Base-by-base conservation (phyloP, 208 protist species). In the Strigomonas galati region DNA sequence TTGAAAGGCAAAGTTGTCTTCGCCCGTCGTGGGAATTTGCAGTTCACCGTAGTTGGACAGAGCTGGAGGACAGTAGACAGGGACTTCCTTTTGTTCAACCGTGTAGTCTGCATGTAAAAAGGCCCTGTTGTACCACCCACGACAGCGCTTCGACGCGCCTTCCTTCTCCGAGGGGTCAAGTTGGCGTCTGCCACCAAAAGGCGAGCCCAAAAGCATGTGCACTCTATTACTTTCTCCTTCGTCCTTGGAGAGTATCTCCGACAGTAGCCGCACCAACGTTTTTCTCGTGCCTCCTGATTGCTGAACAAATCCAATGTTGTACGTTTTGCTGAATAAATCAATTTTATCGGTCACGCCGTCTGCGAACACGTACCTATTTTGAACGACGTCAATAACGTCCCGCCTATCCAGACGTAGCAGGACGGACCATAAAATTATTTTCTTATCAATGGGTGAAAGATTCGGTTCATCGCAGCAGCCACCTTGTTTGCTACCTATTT, bases 51-150 rank as follows among this genome's bases (percentile, higher is more conserved):
- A 89, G n/a, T 75, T 21, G 0, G 76, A 57, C 19, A 53, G 63
- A 3, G 76, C 72, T 28, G 89, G 89, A 66, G 79, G 69, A 31
- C 81, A 87, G 56, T 84, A 89, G 46, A 82, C 72, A 46, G 56
- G 43, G 23, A 92, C 83, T 37, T 76, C 70, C 23, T 73, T 72
- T 49, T 78, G 79, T 30, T 82, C 74, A 55, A 76, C n/a, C 30
- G 71, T 27, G 28, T 74, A 49, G 24, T 69, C 74, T 23, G 55
- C 66, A 46, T 73, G 56, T 17, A 86, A 56, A 35, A 77, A 79
- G 28, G 83, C 81, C 26, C 85, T 74, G 24, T 84, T 78, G 72
- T 85, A 94, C 88, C 88, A 94, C 31, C 88, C 88, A n/a, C 88
- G 80, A 68, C 83, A 89, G 37, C 55, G 69, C 0, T 81, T 92